Percentiles rank a stretch among this genome's conserved stretches.
Evolutionary conservation across 2,329 filamentous ascomycete genomes (phyloP).

Genomic region (Tolypocladium tropicale): DNA sequence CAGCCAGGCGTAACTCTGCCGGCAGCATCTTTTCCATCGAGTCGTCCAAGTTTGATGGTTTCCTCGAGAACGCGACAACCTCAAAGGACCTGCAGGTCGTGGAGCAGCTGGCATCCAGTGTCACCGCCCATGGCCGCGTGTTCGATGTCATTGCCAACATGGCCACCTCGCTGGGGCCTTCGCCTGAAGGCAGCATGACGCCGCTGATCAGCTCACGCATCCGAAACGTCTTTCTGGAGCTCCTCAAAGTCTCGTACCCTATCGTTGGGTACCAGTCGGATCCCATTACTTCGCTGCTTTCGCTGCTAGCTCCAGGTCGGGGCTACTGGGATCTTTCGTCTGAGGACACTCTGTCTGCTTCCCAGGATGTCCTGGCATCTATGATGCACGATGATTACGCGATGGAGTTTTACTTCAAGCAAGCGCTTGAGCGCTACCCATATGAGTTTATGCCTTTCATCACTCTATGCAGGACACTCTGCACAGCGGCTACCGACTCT

Average conservation of each 20-base stretch:
- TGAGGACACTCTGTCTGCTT: slow-evolving; percentile 17
- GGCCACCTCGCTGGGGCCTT: slow-evolving; percentile 34
- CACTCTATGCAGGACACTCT: slow-evolving; percentile 57
- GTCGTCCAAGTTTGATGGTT: slow-evolving; percentile 47
- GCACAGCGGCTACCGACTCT: slow-evolving; percentile 19
- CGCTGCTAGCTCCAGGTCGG: slow-evolving; percentile 47
- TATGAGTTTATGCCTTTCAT: slow-evolving; percentile 77
- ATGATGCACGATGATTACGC: slow-evolving; percentile 31
- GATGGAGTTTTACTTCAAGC: slow-evolving; percentile 50
- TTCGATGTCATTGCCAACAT: slow-evolving; percentile 45
- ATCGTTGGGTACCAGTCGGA: slow-evolving; percentile 65
- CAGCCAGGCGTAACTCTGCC: slow-evolving; percentile 45
- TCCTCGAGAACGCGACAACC: slow-evolving; percentile 38
- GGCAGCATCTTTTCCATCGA: slow-evolving; percentile 54
- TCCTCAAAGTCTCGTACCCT: slow-evolving; percentile 57
- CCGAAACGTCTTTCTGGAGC: slow-evolving; percentile 55
- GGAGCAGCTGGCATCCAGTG: slow-evolving; percentile 37
- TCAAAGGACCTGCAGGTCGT: slow-evolving; percentile 42
- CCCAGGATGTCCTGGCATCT: slow-evolving; percentile 21
- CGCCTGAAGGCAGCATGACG: slow-evolving; percentile 36
- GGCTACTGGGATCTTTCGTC: slow-evolving; percentile 43
- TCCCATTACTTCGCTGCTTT: slow-evolving; percentile 54
- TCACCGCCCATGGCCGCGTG: slow-evolving; percentile 38
- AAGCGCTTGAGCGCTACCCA: slow-evolving; percentile 69
- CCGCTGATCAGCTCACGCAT: slow-evolving; percentile 50